Evolutionary conservation across 1,284 basidiomycete genomes (phyloP), one percentile per base, ranked within the genome.

Genomic region (Sporisorium sorghi): DNA sequence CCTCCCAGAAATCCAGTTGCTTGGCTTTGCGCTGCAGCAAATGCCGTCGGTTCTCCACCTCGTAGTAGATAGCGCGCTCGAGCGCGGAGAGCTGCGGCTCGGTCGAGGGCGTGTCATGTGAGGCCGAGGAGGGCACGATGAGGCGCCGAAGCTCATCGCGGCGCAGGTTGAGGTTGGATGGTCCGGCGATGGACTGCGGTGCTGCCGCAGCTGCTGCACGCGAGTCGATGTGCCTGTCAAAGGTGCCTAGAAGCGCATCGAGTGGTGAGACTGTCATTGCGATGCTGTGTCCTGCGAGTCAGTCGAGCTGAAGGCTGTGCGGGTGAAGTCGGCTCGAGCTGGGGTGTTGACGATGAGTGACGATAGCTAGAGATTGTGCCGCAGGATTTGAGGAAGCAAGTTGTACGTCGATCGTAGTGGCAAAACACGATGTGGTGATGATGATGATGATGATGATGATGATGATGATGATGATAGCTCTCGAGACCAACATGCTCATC

Each of bases 1-100:
- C 64, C n/a, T 72, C 61, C 73, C 73, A 76, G 40, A 76, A 76
- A 23, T 61, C 69, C 46, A 72, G 51, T 55, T 76, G 69, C 15
- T 57, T 60, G 15, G 57, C 21, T 30, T 63, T 68, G 32, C 66
- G 58, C 1, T 54, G 11, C 2, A 76, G 61, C 4, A 47, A 39
- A 14, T 44, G 19, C 17, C 73, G 37, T 10, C 73, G 43, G 17
- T 48, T 57, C 42, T 71, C 64, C 5, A 72, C 58, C 44, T 76
- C 69, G 44, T 76, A 62, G 59, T 68, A 62, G 24, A 72, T 59
- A 1, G 73, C 73, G 6, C 73, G 56, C 51, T 76, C 73, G 8
- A 76, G 52, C 6, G 73, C 69, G 2, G 73, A 67, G 0, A 75
- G 57, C n/a, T 52, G 55, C 3, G 30, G 47, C 9, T n/a, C n/a